phyloP scores from a whole-genome alignment of 2,329 filamentous ascomycete genomes.

The Metarhizium sp. region DNA sequence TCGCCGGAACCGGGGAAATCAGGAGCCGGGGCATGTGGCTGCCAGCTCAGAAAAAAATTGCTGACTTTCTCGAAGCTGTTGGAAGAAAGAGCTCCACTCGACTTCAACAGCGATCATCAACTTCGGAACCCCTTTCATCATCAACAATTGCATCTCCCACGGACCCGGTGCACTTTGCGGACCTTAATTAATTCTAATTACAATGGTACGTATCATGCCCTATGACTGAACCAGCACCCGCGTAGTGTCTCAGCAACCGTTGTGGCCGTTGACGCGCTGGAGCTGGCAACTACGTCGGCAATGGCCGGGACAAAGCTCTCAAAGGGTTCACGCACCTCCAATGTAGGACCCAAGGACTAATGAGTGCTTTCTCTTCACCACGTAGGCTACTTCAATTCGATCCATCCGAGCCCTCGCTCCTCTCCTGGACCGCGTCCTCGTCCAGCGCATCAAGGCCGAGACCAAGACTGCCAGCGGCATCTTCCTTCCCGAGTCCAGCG shows the following conservation, averaged over 20 bases:
- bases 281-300: not conserved
- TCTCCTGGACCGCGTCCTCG: slow-evolving; percentile 94
- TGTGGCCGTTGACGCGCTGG: not conserved
- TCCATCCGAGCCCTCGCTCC: slow-evolving; percentile 92
- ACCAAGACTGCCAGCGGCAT: slow-evolving; percentile 93
- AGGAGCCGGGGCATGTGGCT: slow-evolving; percentile 13
- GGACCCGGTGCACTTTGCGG: not conserved
- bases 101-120: not conserved
- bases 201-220: slow-evolving; percentile 16
- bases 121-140: not conserved
- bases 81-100: slow-evolving; percentile 25
- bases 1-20: slow-evolving; percentile 25
- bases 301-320: not conserved
- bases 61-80: slow-evolving; percentile 31
- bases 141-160: not conserved
- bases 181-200: slow-evolving; percentile 11
- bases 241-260: not conserved
- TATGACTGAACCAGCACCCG: not conserved
- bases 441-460: slow-evolving; percentile 96
- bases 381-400: slow-evolving; percentile 66
- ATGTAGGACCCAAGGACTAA: not conserved
- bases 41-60: slow-evolving; percentile 22
- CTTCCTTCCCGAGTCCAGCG: slow-evolving; percentile 92
- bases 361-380: not conserved
- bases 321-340: not conserved